These are phyloP conservation scores for Digitaria exilis DNA, from an alignment of 202 grass and related monocot genomes.

Conservation along the genomic window DNA sequence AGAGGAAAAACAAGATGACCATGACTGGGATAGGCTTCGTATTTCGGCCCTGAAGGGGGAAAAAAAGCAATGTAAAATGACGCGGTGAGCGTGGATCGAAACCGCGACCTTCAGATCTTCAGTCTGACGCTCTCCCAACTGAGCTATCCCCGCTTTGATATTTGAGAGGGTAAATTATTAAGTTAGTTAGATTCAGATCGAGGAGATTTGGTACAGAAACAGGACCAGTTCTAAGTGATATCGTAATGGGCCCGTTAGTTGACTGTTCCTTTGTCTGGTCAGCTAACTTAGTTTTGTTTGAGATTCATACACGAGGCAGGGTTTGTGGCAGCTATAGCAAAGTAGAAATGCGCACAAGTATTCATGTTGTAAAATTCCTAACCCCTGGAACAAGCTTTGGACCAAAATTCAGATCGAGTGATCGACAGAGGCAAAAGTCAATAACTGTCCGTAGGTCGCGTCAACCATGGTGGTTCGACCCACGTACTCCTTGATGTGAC, in stretches of 20 bases:
- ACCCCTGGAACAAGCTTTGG: neutral
- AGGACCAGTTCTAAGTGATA: too few species aligned
- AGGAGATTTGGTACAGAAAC: too few species aligned
- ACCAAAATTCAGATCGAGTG: neutral
- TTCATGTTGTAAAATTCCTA: neutral
- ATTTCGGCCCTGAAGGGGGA: too few species aligned
- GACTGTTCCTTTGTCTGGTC: neutral
- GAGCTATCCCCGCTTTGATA: conserved; percentile 66
- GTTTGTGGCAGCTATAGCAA: neutral
- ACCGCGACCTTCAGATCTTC: conserved; percentile 97
- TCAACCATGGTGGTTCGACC: neutral
- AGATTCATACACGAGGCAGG: too few species aligned
- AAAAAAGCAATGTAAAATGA: neutral
- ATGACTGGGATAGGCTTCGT: too few species aligned
- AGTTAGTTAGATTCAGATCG: too few species aligned
- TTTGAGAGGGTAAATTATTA: too few species aligned
- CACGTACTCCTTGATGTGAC: neutral
- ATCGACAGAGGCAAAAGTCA: neutral
- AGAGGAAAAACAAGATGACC: neutral
- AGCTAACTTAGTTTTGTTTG: neutral
- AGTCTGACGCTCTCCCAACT: conserved; percentile 98
- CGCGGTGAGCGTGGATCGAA: conserved; percentile 90
- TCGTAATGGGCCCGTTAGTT: too few species aligned
- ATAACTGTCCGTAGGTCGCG: neutral
- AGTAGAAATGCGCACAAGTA: neutral